A percentile compares a stretch with the other conserved stretches of the same genome.
phyloP scores from a whole-genome alignment of 2,329 filamentous ascomycete species.

The Colletotrichum camelliae region DNA sequence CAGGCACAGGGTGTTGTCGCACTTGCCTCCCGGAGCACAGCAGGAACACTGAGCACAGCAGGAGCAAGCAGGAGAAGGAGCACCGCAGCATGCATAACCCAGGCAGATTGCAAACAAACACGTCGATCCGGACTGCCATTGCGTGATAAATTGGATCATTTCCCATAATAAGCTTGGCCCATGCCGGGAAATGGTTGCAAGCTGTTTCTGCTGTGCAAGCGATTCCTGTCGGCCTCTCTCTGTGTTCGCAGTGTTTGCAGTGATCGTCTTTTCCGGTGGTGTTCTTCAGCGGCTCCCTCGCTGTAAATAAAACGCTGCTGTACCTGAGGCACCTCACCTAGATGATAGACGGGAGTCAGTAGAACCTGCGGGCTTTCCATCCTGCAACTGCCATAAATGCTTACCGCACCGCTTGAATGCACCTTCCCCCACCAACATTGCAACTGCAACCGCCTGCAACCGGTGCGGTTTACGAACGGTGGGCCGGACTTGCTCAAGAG shows the following conservation, averaged over 20 bases:
- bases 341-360: not conserved
- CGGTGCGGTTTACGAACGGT: not conserved
- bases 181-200: not conserved
- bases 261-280: not conserved
- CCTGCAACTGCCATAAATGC: not conserved
- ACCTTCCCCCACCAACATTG: not conserved
- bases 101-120: slow-evolving; percentile 14
- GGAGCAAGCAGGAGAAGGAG: not conserved
- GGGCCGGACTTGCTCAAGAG: not conserved
- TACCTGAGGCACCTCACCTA: not conserved
- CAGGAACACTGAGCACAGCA: not conserved
- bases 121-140: not conserved
- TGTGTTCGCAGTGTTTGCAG: not conserved
- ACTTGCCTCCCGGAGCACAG: not conserved
- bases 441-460: not conserved
- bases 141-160: slow-evolving; percentile 20
- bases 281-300: not conserved
- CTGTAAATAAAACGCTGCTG: not conserved
- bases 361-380: not conserved
- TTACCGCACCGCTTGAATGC: not conserved
- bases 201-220: not conserved
- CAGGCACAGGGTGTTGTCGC: not conserved
- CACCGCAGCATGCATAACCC: slow-evolving; percentile 4
- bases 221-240: not conserved
- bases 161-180: not conserved